Evolutionary conservation across 2,329 filamentous ascomycete genomes (phyloP), one percentile per base, ranked within the genome.

Genomic region (Cryphonectria japonica): DNA sequence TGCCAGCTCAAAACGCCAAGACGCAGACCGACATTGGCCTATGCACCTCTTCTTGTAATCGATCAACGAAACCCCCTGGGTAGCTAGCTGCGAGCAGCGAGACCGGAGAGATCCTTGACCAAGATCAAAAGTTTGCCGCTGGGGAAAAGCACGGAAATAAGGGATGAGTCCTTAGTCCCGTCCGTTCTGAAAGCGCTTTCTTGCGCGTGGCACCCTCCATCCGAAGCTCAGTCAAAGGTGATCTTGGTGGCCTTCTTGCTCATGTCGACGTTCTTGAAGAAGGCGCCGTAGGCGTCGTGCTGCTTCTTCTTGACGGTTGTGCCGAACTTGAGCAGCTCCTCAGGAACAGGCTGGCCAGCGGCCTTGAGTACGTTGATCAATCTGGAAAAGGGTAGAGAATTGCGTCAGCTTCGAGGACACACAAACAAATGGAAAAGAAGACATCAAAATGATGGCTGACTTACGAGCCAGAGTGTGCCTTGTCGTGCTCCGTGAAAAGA

Each of bases 231-330:
- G 78, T 97, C 94, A 84, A 98, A 98, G 63, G 90, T 95, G 79
- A 98, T 97, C 86, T 97, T 98, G 70, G 92, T 96, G 39, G 93
- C 91, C 81, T 93, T 91, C 83, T 95, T 92, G 80, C 88, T 93
- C 80, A 91, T 91, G 76, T 93, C 92, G 11, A 93, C 90, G 76
- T 98, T 94, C 83, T 96, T 97, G 86, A 93, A 97, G 80, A 98
- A 98, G 43, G 94, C 94, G 70, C 96, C 96, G 79, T 98, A 99
- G 64, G 93, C 92, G 78, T 94, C 93, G 83, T 99, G 96, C 65
- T 91, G 89, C 94, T 98, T 98, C 89, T 97, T 98, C 89, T 98
- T 99, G 67, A 99, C 96, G 0, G 95, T 98, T 32, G 94, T 97
- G 77, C 96, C 96, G 76, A 98, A 99, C 83, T 97, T 98, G 80